phyloP scores from a whole-genome alignment of 2,329 filamentous ascomycete species.

The Elsinoe arachidis region DNA sequence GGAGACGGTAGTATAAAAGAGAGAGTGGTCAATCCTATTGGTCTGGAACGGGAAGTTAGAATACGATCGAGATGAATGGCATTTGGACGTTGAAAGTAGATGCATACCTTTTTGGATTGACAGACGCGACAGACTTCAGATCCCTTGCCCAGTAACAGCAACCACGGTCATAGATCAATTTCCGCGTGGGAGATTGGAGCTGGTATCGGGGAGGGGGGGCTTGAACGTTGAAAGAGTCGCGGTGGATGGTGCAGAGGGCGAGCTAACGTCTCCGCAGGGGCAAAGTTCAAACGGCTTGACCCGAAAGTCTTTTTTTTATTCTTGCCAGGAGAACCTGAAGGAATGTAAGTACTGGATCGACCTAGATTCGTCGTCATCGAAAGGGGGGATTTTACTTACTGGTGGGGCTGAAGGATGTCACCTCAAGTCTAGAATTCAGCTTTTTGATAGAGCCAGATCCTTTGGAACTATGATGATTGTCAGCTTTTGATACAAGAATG shows the following conservation, averaged over 20 bases:
- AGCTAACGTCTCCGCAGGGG: constrained; percentile 45
- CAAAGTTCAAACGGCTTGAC: constrained; percentile 15
- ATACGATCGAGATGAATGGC: constrained; percentile 18
- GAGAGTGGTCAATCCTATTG: constrained; percentile 12
- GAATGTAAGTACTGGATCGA: constrained; percentile 10
- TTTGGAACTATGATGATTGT: neutral
- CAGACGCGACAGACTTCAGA: constrained; percentile 12
- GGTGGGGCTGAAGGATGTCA: neutral
- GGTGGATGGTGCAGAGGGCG: constrained; percentile 41
- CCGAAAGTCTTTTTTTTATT: neutral
- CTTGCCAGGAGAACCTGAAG: constrained; percentile 7
- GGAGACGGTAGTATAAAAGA: constrained; percentile 15
- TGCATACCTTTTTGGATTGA: constrained; percentile 18
- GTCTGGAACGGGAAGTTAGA: constrained; percentile 28
- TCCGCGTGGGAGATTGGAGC: constrained; percentile 14
- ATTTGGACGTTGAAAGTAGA: constrained; percentile 33
- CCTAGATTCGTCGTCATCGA: neutral
- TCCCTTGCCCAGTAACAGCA: neutral
- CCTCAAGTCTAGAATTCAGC: neutral
- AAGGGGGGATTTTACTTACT: neutral
- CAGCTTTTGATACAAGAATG: neutral
- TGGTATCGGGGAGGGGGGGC: constrained; percentile 18
- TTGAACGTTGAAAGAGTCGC: constrained; percentile 34
- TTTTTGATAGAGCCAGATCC: neutral
- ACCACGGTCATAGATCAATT: constrained; percentile 7